Evolutionary conservation across 371 early-diverging fungal genomes (phyloP).

Genomic region (Mucor irregularis): DNA sequence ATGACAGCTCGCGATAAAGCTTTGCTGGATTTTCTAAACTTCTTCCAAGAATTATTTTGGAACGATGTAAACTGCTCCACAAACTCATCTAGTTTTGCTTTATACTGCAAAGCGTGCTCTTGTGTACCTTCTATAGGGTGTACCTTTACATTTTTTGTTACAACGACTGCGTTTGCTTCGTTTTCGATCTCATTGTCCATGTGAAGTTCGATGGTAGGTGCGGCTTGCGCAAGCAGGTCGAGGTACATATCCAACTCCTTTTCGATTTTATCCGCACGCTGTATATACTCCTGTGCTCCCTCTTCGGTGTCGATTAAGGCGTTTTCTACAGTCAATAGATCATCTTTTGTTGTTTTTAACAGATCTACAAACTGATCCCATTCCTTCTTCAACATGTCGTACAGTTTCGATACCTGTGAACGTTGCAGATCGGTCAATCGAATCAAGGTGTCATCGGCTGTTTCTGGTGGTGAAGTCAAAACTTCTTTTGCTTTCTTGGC

Average conservation of each 20-base stretch:
- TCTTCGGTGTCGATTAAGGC: slow-evolving; percentile 37
- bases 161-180: neutral
- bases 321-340: slow-evolving; percentile 31
- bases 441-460: slow-evolving; percentile 36
- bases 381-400: slow-evolving; percentile 32
- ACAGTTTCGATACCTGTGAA: slow-evolving; percentile 31
- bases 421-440: slow-evolving; percentile 46
- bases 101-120: slow-evolving; percentile 7
- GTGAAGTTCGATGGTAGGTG: neutral
- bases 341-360: slow-evolving; percentile 37
- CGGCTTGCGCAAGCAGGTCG: neutral
- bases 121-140: slow-evolving; percentile 33
- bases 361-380: slow-evolving; percentile 42
- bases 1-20: slow-evolving; percentile 21
- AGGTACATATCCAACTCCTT: slow-evolving; percentile 5
- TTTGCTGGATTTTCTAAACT: slow-evolving; percentile 15
- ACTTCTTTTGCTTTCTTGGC: slow-evolving; percentile 32
- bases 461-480: slow-evolving; percentile 36
- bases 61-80: slow-evolving; percentile 10
- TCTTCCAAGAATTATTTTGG: slow-evolving; percentile 27
- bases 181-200: too few species aligned
- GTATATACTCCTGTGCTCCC: slow-evolving; percentile 22
- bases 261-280: slow-evolving; percentile 14
- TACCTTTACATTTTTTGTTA: neutral
- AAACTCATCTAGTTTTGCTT: slow-evolving; percentile 1